Base-by-base conservation (phyloP, 768 basidiomycete genomes). In the Lactarius vividus region DNA sequence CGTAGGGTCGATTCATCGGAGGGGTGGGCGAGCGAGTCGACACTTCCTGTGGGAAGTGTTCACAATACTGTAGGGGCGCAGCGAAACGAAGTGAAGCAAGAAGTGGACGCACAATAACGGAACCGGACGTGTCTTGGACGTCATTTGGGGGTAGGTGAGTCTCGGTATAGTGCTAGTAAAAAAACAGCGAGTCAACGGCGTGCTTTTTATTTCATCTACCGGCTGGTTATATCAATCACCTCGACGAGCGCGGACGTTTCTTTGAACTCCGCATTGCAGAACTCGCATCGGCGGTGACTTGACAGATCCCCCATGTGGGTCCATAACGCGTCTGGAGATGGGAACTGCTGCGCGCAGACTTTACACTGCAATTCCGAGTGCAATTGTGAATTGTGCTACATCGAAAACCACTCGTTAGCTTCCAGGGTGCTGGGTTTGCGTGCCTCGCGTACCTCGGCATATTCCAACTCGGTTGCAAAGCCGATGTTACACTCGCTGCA, bases 231-330 rank as follows among this genome's bases (percentile, higher is more conserved):
- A 61, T 6, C 16, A 52, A n/a, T 40, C 49, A 69, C 68, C 66
- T 69, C 68, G 20, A 68, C 62, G 29, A 69, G 58, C 26, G 68
- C 58, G 26, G 66, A 67, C 10, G 61, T 68, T 28, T 69, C 52
- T 55, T 54, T 69, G 61, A 69, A 69, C 31, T 62, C 61, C 11
- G 61, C 66, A 35, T 44, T 61, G 31, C 68, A 69, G 31, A 69
- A 69, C 37, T 68, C 68, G 62, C 68, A 69, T n/a, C 61, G 49
- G 54, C 57, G 58, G 20, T 69, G 68, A 13, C 52, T 63, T 33
- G 60, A 44, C 20, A 26, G 53, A 31, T 69, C 44, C 11, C 23
- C 31, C 4, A 29, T n/a, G 23, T 69, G 68, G 4, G 57, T 28
- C n/a, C 16, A 37, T 6, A 69, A 53, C 39, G 56, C 68, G 13